These are phyloP conservation scores for Ceratobasidium sp. DNA, from an alignment of 1,284 basidiomycete species.

Conservation along the genomic window DNA sequence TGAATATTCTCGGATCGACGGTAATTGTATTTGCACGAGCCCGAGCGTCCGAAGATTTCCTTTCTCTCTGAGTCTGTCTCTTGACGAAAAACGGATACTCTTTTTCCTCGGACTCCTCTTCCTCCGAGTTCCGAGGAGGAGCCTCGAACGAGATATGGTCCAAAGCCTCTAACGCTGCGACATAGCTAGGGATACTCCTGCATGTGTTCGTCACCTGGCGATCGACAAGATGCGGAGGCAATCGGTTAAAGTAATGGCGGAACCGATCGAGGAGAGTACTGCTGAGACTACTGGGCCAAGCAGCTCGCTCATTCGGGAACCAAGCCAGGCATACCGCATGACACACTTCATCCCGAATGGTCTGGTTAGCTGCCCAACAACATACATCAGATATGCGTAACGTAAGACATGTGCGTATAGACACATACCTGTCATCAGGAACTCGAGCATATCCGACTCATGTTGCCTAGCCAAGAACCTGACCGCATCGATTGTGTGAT, in stretches of 20 bases:
- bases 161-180: neutral
- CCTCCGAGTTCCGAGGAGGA: no score
- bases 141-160: neutral
- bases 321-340: neutral
- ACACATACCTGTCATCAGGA: constrained; percentile 13
- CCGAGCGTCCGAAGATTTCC: no score
- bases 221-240: constrained; percentile 18
- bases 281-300: constrained; percentile 1
- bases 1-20: no score
- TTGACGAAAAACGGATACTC: no score
- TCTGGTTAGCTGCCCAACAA: constrained; percentile 2
- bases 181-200: neutral
- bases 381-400: no score
- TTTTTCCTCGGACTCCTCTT: no score
- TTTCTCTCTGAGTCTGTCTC: no score
- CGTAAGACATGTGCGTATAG: no score
- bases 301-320: neutral
- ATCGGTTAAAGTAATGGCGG: constrained; percentile 5
- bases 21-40: no score
- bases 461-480: neutral
- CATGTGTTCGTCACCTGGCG: constrained; percentile 3
- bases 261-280: neutral
- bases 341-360: constrained; percentile 1
- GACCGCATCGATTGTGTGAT: neutral
- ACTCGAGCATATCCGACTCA: constrained; percentile 17